phyloP scores from a whole-genome alignment of 2,329 filamentous ascomycete species.

The Trichoderma koningiopsis region DNA sequence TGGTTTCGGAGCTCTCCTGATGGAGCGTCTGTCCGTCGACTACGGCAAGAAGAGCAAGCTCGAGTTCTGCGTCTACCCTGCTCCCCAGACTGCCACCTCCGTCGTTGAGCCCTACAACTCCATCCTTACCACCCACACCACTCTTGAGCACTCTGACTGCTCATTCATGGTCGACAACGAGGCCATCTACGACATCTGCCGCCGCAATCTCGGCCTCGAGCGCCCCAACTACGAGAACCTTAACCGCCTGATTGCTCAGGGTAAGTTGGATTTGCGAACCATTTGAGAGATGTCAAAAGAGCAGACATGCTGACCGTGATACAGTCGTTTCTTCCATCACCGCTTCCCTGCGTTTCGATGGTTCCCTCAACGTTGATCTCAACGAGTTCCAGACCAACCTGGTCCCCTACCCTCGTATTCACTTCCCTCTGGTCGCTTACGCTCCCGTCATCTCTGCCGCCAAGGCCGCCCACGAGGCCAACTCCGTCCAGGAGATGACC shows the following conservation, averaged over 20 bases:
- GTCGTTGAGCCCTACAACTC: slow-evolving; percentile 99
- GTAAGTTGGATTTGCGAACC: slow-evolving; percentile 47
- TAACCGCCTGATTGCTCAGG: slow-evolving; percentile 97
- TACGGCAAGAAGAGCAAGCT: slow-evolving; percentile 99
- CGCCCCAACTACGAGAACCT: slow-evolving; percentile 98
- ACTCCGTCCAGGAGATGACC: slow-evolving; percentile 97
- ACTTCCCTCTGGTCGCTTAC: slow-evolving; percentile 98
- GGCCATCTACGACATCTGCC: slow-evolving; percentile 99
- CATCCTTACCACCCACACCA: slow-evolving; percentile 98
- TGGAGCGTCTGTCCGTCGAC: slow-evolving; percentile 98
- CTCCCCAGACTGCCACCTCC: slow-evolving; percentile 93
- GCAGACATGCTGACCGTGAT: slow-evolving; percentile 1
- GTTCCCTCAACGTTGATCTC: slow-evolving; percentile 97
- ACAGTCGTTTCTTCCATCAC: slow-evolving; percentile 97
- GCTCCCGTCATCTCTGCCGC: slow-evolving; percentile 90
- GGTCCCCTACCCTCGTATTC: slow-evolving; percentile 97
- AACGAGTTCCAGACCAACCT: slow-evolving; percentile 99
- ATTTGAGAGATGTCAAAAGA: neutral
- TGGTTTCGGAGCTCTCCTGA: slow-evolving; percentile 95
- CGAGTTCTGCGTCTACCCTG: slow-evolving; percentile 99
- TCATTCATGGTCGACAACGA: slow-evolving; percentile 99
- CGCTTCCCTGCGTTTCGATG: slow-evolving; percentile 96
- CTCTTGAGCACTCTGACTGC: slow-evolving; percentile 98
- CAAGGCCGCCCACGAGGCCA: slow-evolving; percentile 96
- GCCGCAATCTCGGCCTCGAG: slow-evolving; percentile 94